Evolutionary conservation across 768 basidiomycete genomes (phyloP).

Genomic region (Coprinellus micaceus): DNA sequence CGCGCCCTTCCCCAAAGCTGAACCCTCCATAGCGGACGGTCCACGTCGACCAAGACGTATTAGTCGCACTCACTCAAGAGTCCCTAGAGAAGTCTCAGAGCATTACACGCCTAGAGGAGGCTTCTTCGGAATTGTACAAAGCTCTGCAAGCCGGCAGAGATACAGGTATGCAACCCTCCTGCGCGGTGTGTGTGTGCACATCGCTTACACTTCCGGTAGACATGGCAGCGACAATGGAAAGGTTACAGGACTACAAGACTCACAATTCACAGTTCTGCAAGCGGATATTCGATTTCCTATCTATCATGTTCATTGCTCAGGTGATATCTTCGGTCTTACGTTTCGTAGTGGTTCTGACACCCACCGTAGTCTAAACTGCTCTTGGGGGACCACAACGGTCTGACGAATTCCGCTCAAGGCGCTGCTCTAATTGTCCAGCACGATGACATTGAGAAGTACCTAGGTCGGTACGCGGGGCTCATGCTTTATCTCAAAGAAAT

Average conservation of each 20-base stretch:
- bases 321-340: conserved; percentile 34
- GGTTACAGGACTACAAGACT: conserved; percentile 85
- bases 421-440: conserved; percentile 58
- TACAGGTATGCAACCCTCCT: conserved; percentile 51
- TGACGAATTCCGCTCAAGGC: conserved; percentile 41
- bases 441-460: conserved; percentile 70
- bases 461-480: conserved; percentile 85
- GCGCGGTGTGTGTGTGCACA: background rate
- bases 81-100: conserved; percentile 78
- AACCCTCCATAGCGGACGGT: conserved; percentile 71
- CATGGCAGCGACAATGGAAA: conserved; percentile 96
- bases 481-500: conserved; percentile 95
- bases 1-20: background rate
- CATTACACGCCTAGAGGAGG: conserved; percentile 75
- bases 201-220: conserved; percentile 42
- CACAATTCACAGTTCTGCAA: conserved; percentile 93
- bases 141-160: conserved; percentile 88
- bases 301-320: conserved; percentile 90
- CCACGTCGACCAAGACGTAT: conserved; percentile 77
- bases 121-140: conserved; percentile 89
- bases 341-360: background rate
- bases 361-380: conserved; percentile 59
- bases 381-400: conserved; percentile 58
- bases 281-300: conserved; percentile 81
- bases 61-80: conserved; percentile 81